These are phyloP conservation scores for Verticillium nonalfalfae DNA, from an alignment of 2,329 filamentous ascomycete species.

Conservation along the genomic window DNA sequence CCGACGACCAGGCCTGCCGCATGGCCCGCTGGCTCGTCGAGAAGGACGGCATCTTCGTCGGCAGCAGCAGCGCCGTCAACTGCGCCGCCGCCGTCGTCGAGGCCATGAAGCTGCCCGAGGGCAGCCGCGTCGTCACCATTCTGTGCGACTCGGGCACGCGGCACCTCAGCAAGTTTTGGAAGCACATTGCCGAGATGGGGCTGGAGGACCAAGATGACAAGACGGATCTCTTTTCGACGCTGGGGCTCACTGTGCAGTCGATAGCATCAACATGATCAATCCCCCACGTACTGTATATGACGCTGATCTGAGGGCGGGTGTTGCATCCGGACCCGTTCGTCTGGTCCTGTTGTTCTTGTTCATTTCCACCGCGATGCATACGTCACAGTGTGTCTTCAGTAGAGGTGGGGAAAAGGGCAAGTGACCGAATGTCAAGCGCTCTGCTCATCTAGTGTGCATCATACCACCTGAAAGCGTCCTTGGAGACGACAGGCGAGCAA, in stretches of 20 bases:
- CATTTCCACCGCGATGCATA: not conserved
- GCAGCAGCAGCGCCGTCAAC: constrained; percentile 95
- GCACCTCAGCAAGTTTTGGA: constrained; percentile 83
- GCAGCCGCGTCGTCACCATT: constrained; percentile 71
- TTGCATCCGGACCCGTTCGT: no score
- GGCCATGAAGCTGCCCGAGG: constrained; percentile 54
- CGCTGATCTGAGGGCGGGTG: no score
- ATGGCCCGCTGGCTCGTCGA: constrained; percentile 98
- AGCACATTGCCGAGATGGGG: constrained; percentile 61
- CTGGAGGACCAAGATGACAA: constrained; percentile 51
- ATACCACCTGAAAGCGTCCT: not conserved
- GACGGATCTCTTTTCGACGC: constrained; percentile 40
- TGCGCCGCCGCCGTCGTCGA: constrained; percentile 73
- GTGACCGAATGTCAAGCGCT: not conserved
- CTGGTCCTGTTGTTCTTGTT: no score
- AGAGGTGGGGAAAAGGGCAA: no score
- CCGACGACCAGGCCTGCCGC: constrained; percentile 77
- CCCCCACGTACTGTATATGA: no score
- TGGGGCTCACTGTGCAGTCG: constrained; percentile 33
- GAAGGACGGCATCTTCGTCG: constrained; percentile 89
- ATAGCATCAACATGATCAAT: not conserved
- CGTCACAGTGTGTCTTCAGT: no score
- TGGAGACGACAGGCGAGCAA: not conserved
- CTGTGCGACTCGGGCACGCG: constrained; percentile 78
- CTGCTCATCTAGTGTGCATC: not conserved